Evolutionary conservation across 495 filamentous ascomycete genomes (phyloP).

Genomic region (Tuber aestivum): DNA sequence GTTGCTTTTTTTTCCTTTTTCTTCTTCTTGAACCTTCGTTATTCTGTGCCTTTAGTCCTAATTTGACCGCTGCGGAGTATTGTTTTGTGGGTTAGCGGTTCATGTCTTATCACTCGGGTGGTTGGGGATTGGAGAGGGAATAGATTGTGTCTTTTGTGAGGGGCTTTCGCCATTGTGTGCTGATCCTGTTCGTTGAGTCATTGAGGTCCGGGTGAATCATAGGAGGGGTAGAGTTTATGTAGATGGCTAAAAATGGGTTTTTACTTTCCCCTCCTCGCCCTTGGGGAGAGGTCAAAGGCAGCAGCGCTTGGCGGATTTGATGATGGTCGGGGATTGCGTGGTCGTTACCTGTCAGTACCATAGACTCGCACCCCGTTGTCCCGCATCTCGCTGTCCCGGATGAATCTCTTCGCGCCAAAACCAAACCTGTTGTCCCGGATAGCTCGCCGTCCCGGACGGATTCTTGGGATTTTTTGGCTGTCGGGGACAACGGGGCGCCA

Average conservation of each 20-base stretch:
- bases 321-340: not conserved
- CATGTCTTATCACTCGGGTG: not conserved
- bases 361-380: no score
- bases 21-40: not conserved
- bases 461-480: no score
- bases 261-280: not conserved
- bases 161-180: not conserved
- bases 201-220: not conserved
- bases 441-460: no score
- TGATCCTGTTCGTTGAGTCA: conserved; percentile 1
- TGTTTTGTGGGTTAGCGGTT: not conserved
- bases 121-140: not conserved
- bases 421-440: no score
- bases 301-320: not conserved
- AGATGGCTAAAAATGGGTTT: not conserved
- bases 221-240: not conserved
- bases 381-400: no score
- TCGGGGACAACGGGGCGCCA: no score
- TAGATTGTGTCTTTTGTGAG: not conserved
- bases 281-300: not conserved
- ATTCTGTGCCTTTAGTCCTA: not conserved
- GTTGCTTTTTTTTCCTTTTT: not conserved
- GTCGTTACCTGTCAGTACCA: not conserved
- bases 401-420: no score
- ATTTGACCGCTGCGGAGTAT: not conserved